Evolutionary conservation across 345 rosid species (phyloP), one percentile per base, ranked within the genome.

Genomic region (Bretschneidera sinensis): DNA sequence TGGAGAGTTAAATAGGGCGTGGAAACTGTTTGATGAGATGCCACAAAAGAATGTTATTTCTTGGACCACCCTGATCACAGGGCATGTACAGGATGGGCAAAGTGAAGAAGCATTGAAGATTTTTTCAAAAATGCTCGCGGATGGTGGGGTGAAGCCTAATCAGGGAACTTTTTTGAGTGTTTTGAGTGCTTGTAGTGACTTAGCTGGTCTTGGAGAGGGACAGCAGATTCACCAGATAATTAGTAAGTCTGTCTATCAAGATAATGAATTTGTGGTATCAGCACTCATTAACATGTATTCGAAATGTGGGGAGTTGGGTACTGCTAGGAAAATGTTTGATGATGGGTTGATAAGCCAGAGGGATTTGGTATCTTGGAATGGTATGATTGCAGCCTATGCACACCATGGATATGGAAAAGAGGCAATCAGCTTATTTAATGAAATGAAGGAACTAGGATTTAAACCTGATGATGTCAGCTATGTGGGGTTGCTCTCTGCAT

Each of bases 261-360:
- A 64, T 58, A 58, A 67, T 51, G 63, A 82, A 51, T 51, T 75
- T 62, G 83, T 88, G 55, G 78, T 56, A 39, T 80, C 89, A 0
- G 89, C 92, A 34, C 79, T 88, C 67, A 75, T 83, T 54, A 82
- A 83, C 73, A 88, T 85, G 96, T 88, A 88, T 69, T 85, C 89
- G 1, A 85, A 85, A 69, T 74, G 86, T 2, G 96, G 96, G 48
- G 83, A 78, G 53, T 51, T 88, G 47, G 50, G 49, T 20, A 65
- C 62, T 43, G 87, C 90, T 0, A 78, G 75, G 66, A 83, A 80
- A 61, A 76, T 82, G 23, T 88, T 84, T 17, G 71, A 82, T 19
- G 75, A 67, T 22, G 84, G 80, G 18, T 33, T 24, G 10, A 48
- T 67, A 57, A 72, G 60, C 54, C 76, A 62, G 25, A 78, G 81